Conservation (phyloP, 371 early-diverging fungal species). For the Mucor indicus region DNA sequence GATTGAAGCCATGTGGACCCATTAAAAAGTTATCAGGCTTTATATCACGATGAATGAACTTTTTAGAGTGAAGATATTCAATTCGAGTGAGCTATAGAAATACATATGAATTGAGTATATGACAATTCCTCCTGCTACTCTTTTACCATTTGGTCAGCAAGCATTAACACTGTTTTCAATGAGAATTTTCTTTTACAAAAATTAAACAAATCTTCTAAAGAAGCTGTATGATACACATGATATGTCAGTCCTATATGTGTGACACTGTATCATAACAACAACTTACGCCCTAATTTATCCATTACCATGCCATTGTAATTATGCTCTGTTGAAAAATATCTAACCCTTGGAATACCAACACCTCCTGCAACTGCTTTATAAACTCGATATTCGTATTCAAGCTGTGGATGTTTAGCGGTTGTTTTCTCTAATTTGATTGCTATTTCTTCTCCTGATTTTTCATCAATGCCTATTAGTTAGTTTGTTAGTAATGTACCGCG, state of each 20-base stretch:
- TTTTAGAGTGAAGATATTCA: constrained; percentile 96
- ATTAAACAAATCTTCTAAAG: constrained; percentile 94
- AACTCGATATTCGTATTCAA: constrained; percentile 94
- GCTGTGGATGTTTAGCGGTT: constrained; percentile 91
- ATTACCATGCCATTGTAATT: constrained; percentile 96
- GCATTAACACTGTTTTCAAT: constrained; percentile 92
- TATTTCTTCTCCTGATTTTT: constrained; percentile 90
- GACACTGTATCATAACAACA: neutral
- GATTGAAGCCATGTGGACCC: constrained; percentile 77
- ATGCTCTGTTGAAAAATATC: constrained; percentile 86
- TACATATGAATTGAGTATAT: constrained; percentile 1
- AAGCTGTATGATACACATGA: constrained; percentile 18
- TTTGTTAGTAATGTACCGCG: neutral
- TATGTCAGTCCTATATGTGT: neutral
- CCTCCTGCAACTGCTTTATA: constrained; percentile 93
- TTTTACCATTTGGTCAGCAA: constrained; percentile 94
- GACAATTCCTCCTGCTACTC: neutral
- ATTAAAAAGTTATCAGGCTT: constrained; percentile 98
- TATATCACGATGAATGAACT: constrained; percentile 72
- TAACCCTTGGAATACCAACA: constrained; percentile 93
- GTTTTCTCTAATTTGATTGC: constrained; percentile 93
- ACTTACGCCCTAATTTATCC: constrained; percentile 94
- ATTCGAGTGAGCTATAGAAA: constrained; percentile 85
- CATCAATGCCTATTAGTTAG: constrained; percentile 66
- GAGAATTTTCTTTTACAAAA: constrained; percentile 94